Percentiles rank a stretch among this genome's conserved stretches.
These are phyloP conservation scores for Phytophthora agathidicida DNA, from an alignment of 352 stramenopile genomes.

Conservation along the genomic window DNA sequence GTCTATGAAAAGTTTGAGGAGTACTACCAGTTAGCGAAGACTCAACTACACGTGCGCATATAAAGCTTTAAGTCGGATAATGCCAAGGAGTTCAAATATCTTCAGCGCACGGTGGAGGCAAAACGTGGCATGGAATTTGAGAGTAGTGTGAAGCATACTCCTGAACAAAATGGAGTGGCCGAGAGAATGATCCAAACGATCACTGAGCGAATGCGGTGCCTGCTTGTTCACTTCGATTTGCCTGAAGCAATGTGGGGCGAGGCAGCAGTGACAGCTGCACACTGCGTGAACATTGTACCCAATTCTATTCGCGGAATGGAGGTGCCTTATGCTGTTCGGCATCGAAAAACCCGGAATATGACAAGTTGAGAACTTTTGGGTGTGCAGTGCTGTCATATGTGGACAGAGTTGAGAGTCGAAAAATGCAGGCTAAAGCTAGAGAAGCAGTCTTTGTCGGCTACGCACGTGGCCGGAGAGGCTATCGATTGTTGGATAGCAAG, in stretches of 20 bases:
- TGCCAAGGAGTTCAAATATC: slow-evolving; percentile 24
- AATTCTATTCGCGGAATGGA: slow-evolving; percentile 8
- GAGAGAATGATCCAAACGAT: slow-evolving; percentile 21
- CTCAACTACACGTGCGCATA: slow-evolving; percentile 18
- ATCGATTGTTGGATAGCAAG: slow-evolving; percentile 1
- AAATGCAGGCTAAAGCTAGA: slow-evolving; percentile 1
- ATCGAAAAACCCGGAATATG: slow-evolving; percentile 7
- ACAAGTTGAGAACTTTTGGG: not conserved
- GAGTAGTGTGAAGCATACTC: slow-evolving; percentile 23
- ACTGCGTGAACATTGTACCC: slow-evolving; percentile 19
- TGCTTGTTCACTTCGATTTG: slow-evolving; percentile 25
- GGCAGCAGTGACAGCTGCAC: slow-evolving; percentile 15
- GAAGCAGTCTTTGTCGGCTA: slow-evolving; percentile 10
- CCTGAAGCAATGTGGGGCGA: slow-evolving; percentile 20
- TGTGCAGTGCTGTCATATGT: slow-evolving; percentile 14
- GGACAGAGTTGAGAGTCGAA: slow-evolving; percentile 4
- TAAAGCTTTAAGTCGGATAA: slow-evolving; percentile 18
- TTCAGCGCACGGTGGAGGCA: not conserved
- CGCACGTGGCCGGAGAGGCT: not conserved
- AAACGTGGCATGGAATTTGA: slow-evolving; percentile 25
- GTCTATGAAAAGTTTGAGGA: slow-evolving; percentile 21
- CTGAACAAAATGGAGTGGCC: slow-evolving; percentile 24
- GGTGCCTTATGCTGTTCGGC: slow-evolving; percentile 13
- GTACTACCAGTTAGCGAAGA: slow-evolving; percentile 17
- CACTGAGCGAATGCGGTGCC: slow-evolving; percentile 18